phyloP scores from a whole-genome alignment of 2,329 filamentous ascomycete species.

The Verruconis gallopava region DNA sequence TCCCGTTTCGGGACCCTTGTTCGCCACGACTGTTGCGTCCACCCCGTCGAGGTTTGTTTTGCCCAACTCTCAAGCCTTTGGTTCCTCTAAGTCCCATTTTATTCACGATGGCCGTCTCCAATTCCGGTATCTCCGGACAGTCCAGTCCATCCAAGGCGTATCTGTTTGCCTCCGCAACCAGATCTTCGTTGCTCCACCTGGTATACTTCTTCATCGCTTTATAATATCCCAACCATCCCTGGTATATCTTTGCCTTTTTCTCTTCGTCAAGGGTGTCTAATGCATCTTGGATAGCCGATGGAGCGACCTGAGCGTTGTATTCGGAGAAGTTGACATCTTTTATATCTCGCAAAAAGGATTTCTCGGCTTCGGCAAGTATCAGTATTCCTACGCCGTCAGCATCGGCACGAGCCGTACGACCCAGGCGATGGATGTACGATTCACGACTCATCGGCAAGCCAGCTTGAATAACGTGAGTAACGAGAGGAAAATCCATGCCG shows the following conservation, averaged over 20 bases:
- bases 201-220: constrained; percentile 32
- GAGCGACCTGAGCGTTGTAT: background rate
- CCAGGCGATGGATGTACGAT: constrained; percentile 95
- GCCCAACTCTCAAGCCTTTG: constrained; percentile 21
- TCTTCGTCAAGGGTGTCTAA: constrained; percentile 26
- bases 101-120: constrained; percentile 32
- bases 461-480: constrained; percentile 88
- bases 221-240: constrained; percentile 35
- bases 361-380: constrained; percentile 38
- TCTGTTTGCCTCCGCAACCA: constrained; percentile 32
- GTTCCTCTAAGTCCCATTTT: constrained; percentile 38
- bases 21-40: too few species aligned
- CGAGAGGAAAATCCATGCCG: constrained; percentile 87
- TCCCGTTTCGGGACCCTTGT: too few species aligned
- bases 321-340: constrained; percentile 22
- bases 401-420: constrained; percentile 52
- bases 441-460: constrained; percentile 92
- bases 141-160: constrained; percentile 29
- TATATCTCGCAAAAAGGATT: constrained; percentile 38
- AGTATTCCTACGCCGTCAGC: constrained; percentile 47
- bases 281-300: constrained; percentile 18
- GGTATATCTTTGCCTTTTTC: constrained; percentile 32
- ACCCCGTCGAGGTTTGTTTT: too few species aligned
- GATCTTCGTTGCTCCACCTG: constrained; percentile 19
- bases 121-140: constrained; percentile 31